Conservation (phyloP, 306 rosid genomes). For the Cucurbita pepo region DNA sequence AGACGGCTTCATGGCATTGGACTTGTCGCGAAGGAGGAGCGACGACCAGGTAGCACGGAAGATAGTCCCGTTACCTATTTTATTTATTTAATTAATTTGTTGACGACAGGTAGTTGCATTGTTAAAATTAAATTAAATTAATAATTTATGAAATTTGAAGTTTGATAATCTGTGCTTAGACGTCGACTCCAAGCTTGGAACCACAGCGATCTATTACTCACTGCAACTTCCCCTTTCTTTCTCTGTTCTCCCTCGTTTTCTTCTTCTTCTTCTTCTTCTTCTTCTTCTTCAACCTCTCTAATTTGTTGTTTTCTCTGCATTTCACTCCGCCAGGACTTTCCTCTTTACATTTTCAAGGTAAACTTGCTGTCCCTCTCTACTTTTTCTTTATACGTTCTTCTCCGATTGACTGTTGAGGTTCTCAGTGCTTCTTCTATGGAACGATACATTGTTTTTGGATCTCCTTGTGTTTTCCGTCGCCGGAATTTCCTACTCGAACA, state of each 20-base stretch:
- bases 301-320: constrained; percentile 17
- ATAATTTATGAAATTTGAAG: not conserved
- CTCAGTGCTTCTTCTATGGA: not conserved
- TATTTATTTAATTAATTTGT: too few species aligned
- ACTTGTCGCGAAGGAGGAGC: not conserved
- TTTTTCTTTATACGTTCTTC: not conserved
- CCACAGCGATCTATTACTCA: constrained; percentile 3
- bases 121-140: not conserved
- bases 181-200: constrained; percentile 15
- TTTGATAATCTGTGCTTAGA: constrained; percentile 3
- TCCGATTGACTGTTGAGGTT: not conserved
- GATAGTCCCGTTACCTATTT: not conserved
- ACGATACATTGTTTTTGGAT: constrained; percentile 19
- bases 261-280: constrained; percentile 1
- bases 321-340: constrained; percentile 13
- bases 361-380: not conserved
- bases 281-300: not conserved
- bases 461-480: constrained; percentile 10
- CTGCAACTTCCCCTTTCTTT: not conserved
- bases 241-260: not conserved
- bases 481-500: not conserved
- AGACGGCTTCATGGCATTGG: constrained; percentile 1
- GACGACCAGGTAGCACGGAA: not conserved
- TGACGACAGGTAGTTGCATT: not conserved
- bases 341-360: constrained; percentile 20